Base-by-base conservation (phyloP, 306 rosid species). In the Betula pendula region DNA sequence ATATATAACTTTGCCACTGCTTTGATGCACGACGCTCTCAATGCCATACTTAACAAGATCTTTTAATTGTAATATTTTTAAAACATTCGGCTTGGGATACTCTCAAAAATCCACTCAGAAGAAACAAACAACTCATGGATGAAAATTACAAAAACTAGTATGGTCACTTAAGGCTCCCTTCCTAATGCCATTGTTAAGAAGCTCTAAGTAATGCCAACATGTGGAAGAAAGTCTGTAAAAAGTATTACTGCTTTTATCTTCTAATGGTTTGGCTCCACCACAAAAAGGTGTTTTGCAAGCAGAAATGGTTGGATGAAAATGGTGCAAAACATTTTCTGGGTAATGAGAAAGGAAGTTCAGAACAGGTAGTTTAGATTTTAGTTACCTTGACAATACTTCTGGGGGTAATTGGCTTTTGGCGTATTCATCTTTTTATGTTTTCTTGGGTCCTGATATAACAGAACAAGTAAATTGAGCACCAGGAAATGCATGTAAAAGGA, bases 331-430 rank as follows among this genome's bases (percentile, higher is more conserved):
- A 43, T 60, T 13, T 53, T 53, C 48, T 29, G 50, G 6, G 45
- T 73, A 16, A n/a, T 4, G 55, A 66, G 13, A 35, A 43, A 71
- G 42, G 42, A 31, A 20, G n/a, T 8, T 56, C 17, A 62, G 0
- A 77, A 51, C 48, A 52, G 24, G 16, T 44, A 47, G 72, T 78
- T 65, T 73, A 81, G 63, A 51, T 74, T 72, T 75, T 77, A 69
- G 50, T 78, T 84, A 95, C 98, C 96, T 92, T 90, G 74, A 86
- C 92, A 79, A 80, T 42, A 82, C 73, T 86, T 85, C 86, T 84
- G 51, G 97, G 92, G 71, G 90, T 88, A 71, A 71, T 80, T 85
- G 79, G 81, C 81, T 87, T 88, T 89, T 48, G 97, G 96, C 40
- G 97, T 90, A n/a, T 45, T 85, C 33, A 65, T 80, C 89, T 83